Evolutionary conservation across 139 green algal genomes (phyloP).

Genomic region (Coccomyxa sp.): DNA sequence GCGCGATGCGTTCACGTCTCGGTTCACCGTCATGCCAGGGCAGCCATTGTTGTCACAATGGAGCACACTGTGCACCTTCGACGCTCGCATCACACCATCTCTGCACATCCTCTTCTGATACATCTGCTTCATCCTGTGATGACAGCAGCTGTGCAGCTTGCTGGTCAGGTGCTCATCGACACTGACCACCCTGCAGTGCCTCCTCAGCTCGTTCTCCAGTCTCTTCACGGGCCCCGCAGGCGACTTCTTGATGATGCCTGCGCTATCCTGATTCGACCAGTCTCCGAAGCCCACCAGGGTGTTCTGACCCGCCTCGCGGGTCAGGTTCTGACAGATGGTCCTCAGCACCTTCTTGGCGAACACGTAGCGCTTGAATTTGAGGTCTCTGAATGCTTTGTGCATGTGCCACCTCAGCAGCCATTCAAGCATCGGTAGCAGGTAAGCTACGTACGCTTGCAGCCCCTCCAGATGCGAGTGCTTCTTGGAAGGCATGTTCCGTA

Average conservation of each 20-base stretch:
- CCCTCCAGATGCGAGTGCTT: neutral
- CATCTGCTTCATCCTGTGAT: constrained; percentile 2
- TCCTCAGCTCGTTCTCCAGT: constrained; percentile 5
- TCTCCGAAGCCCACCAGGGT: constrained; percentile 6
- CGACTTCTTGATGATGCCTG: constrained; percentile 1
- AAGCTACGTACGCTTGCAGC: neutral
- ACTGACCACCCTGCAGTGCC: neutral
- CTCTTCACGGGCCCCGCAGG: constrained; percentile 2
- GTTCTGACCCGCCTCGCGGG: constrained; percentile 4
- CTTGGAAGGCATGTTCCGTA: constrained; percentile 1
- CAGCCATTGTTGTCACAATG: constrained; percentile 12
- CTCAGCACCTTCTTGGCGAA: neutral
- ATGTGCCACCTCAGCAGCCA: neutral
- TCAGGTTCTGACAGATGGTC: neutral
- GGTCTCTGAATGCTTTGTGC: neutral
- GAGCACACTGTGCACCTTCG: constrained; percentile 8
- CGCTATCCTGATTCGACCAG: neutral
- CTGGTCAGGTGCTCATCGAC: constrained; percentile 2
- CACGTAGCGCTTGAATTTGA: constrained; percentile 7
- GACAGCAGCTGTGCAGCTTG: constrained; percentile 3
- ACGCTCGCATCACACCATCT: neutral
- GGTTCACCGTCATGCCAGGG: constrained; percentile 2
- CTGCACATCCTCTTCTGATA: constrained; percentile 2
- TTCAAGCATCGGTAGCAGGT: neutral
- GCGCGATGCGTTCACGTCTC: neutral